Evolutionary conservation across 1,284 basidiomycete species (phyloP), one percentile per base, ranked within the genome.

Genomic region (Boletellus deceptivus): DNA sequence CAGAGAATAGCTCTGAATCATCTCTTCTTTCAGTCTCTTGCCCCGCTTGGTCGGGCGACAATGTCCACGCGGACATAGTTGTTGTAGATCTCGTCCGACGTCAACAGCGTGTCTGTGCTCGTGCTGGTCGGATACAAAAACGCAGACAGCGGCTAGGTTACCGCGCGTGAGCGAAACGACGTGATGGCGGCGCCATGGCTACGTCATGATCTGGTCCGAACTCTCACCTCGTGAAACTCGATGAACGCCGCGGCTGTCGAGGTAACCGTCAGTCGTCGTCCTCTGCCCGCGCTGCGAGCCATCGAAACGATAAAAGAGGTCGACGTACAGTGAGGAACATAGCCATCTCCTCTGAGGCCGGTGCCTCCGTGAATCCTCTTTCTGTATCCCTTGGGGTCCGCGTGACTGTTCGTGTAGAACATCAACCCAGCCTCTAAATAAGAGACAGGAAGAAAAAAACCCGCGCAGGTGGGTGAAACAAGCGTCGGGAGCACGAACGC

Each of bases 311-410:
- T 7, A 10, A 11, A 22, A n/a, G 43, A 14, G 33, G 24, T 39
- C 20, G 36, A 46, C 78, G 53, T 65, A 85, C 84, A 77, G 43
- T 76, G 76, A 13, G 77, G 72, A 29, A 70, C 70, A 62, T 89
- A 89, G 10, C 82, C 79, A 57, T 85, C 81, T 1, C 80, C 78
- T 45, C 66, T 66, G n/a, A 73, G 70, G 27, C 83, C 84, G n/a
- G 79, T 80, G 2, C 86, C 86, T 20, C 86, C 85, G 58, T 90
- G 87, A 35, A 87, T 85, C 65, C 78, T 81, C 73, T 89, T 89
- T 43, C 82, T 75, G 35, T 82, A 76, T 24, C 77, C 81, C 33
- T 70, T 74, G 11, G 63, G 63, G 44, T 74, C 65, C 11, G 82
- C 70, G 43, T 78, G 69, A 51, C 77, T 80, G 62, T 83, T 82